Percentiles rank a stretch among this genome's conserved stretches.
These are phyloP conservation scores for Claviceps sp. DNA, from an alignment of 2,329 filamentous ascomycete genomes.

Conservation along the genomic window DNA sequence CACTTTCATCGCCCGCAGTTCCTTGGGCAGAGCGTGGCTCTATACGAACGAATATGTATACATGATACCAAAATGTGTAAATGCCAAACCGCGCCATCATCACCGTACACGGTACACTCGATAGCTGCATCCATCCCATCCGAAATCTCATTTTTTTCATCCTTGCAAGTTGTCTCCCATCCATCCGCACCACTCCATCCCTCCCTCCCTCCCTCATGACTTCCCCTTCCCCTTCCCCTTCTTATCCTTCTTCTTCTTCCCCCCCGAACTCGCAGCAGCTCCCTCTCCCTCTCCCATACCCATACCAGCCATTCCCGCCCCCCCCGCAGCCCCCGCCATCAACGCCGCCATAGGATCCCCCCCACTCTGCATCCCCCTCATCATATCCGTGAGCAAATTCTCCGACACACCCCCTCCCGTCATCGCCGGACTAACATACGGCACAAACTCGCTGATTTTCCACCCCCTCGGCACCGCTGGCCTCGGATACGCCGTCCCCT, in stretches of 20 bases:
- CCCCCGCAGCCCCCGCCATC: constrained; percentile 21
- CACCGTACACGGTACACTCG: no score
- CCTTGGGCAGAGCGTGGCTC: no score
- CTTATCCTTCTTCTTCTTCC: constrained; percentile 36
- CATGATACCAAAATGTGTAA: no score
- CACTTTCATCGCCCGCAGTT: no score
- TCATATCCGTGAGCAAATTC: constrained; percentile 91
- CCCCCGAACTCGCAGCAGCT: constrained; percentile 15
- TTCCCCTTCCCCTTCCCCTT: constrained; percentile 26
- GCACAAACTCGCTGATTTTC: constrained; percentile 77
- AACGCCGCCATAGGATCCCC: constrained; percentile 32
- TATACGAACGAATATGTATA: no score
- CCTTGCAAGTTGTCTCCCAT: no score
- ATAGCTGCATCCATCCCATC: no score
- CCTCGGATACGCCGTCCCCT: constrained; percentile 53
- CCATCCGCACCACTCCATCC: no score
- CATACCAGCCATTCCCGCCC: constrained; percentile 4
- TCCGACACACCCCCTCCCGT: constrained; percentile 89
- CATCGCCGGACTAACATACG: constrained; percentile 77
- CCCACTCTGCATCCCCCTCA: constrained; percentile 68
- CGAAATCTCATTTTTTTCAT: no score
- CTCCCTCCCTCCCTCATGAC: constrained; percentile 9
- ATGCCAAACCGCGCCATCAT: no score
- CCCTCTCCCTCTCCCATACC: background rate
- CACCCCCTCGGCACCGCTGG: constrained; percentile 73